Evolutionary conservation across 2,329 filamentous ascomycete genomes (phyloP), one percentile per base, ranked within the genome.

Genomic region (Apiospora saccharicola): DNA sequence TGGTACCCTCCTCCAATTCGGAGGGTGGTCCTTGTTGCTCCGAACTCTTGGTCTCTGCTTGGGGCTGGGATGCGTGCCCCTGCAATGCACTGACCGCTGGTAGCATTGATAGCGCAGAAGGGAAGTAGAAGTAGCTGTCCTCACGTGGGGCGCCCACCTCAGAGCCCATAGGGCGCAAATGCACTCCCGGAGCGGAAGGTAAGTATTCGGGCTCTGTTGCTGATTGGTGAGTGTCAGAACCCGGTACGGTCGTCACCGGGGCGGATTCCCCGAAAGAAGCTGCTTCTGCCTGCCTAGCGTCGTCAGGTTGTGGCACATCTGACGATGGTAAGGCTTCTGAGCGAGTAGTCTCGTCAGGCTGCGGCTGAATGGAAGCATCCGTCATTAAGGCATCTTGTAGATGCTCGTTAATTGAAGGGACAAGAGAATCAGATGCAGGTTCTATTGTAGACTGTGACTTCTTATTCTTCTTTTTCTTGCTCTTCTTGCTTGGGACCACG

Each of bases 391-490:
- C 19, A 41, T 22, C 30, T 41, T 41, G 30, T 41, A 64, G 41
- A 68, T 41, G 16, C 44, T 30, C 68, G 16, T n/a, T 34, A 24
- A n/a, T 13, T 51, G 46, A 19, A 51, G 44, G 6, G 51, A 46
- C 46, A 34, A 53, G 26, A 47, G 43, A 26, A 46, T 44, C 64
- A 41, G 70, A 68, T 49, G 76, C 75, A 14, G 73, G 72, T 4
- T 75, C 74, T 64, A 22, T 68, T 64, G 57, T 41, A 30, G 70
- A 24, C 67, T 75, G 71, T 7, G 71, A 30, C 70, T 78, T 82
- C 76, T 82, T 82, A 61, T 75, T 73, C 72, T 81, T 82, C 77
- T 79, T 81, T 70, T 78, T 82, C 76, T 82, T 82, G 64, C 75
- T 74, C 72, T 81, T 82, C 76, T 79, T 81, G 34, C 77, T 70